Percentiles rank a stretch among this genome's conserved stretches.
These are phyloP conservation scores for Globisporangium echinulatum DNA, from an alignment of 352 stramenopile species.

Conservation along the genomic window DNA sequence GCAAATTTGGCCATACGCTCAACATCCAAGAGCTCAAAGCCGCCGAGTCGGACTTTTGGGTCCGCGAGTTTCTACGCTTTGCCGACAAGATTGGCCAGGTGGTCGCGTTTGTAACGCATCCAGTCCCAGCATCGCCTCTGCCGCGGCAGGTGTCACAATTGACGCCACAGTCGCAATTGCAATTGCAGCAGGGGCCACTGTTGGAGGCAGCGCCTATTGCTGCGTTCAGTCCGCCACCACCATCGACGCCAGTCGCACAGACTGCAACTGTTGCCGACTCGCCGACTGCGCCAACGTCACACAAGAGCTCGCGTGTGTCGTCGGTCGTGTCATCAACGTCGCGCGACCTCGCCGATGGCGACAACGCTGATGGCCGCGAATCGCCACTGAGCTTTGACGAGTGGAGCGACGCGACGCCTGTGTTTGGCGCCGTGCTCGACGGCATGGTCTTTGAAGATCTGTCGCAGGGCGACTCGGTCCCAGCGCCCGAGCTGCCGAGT, in stretches of 20 bases:
- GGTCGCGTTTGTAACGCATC: slow-evolving; percentile 27
- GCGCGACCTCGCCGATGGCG: neutral
- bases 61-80: slow-evolving; percentile 61
- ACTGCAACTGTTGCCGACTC: slow-evolving; percentile 3
- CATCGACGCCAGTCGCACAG: neutral
- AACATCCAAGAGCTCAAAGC: slow-evolving; percentile 65
- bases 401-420: slow-evolving; percentile 36
- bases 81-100: slow-evolving; percentile 53
- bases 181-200: no score
- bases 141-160: neutral
- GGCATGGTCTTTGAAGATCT: slow-evolving; percentile 36
- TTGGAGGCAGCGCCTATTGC: neutral
- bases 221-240: neutral
- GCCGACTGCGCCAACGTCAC: slow-evolving; percentile 18
- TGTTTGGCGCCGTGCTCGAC: slow-evolving; percentile 38
- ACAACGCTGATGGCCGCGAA: slow-evolving; percentile 12
- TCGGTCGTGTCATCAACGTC: no score
- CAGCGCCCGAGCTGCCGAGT: slow-evolving; percentile 11
- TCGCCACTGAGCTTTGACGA: slow-evolving; percentile 61
- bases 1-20: slow-evolving; percentile 47
- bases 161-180: neutral
- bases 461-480: slow-evolving; percentile 25
- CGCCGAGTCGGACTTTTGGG: slow-evolving; percentile 67
- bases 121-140: slow-evolving; percentile 14
- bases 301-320: slow-evolving; percentile 10